Base-by-base conservation (phyloP, 495 filamentous ascomycete species). In the Penicillium angulare region DNA sequence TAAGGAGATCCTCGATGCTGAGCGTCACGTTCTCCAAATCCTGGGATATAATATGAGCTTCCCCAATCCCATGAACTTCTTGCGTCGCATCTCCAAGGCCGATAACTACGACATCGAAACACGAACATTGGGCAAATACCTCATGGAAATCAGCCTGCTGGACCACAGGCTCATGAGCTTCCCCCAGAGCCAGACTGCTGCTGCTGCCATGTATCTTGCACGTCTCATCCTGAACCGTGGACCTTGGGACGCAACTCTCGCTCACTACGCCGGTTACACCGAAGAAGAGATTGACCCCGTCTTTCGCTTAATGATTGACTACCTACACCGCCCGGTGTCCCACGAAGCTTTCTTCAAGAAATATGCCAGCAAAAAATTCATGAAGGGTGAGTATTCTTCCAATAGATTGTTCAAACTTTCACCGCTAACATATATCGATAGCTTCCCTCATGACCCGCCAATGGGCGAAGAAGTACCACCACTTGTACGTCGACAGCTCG, bases 301-400 rank as follows among this genome's bases (percentile, higher is more conserved):
- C 41, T 90, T 95, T 70, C 80, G 84, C 57, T 75, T 97, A 41
- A 97, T 98, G 92, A 80, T 98, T 48, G 90, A 97, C 63, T 97
- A 97, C 63, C 83, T 97, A 27, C 86, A 84, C 49, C 81, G 85
- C 7, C 93, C 95, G 24, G 89, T 96, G 36, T 79, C 80, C 32
- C 93, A 97, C 59, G 90, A 97, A 68, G 93, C 95, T 15, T 97
- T 98, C 81, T 97, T 95, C 79, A 93, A 92, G 79, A 98, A 98
- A 68, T 98, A 98, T 63, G 93, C 95, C 13, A 93, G 90, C 81
- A 97, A 97, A 77, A 95, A 92, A 71, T 98, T 96, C 72, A 70
- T 97, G 61, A 97, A 97, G 76, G 92, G 93, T 91, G 81, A 64
- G 71, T 53, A 15, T 27, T 31, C 8, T 35, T 20, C 31, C 12